Evolutionary conservation across 2,329 filamentous ascomycete species (phyloP).

Genomic region (Colletotrichum plurivorum): DNA sequence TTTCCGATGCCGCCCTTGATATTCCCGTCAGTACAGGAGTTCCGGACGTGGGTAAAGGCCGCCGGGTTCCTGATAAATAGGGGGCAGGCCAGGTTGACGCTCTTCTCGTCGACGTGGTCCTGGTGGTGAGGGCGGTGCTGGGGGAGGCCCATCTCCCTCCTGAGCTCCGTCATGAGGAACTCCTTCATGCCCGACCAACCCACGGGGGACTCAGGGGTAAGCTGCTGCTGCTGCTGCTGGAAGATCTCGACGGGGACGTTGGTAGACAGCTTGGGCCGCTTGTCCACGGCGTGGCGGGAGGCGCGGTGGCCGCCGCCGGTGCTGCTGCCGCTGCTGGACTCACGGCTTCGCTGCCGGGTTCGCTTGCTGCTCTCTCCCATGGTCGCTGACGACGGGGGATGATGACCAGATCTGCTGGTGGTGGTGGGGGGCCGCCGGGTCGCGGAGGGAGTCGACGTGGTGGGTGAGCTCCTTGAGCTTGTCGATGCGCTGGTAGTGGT

Average conservation of each 20-base stretch:
- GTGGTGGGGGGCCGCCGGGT: neutral
- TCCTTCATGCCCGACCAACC: constrained; percentile 36
- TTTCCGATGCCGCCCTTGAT: constrained; percentile 39
- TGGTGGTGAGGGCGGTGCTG: constrained; percentile 19
- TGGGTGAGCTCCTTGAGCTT: constrained; percentile 33
- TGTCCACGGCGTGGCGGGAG: constrained; percentile 18
- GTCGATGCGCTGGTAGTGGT: constrained; percentile 32
- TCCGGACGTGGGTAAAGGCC: constrained; percentile 34
- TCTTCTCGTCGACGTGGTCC: constrained; percentile 35
- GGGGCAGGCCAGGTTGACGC: constrained; percentile 37
- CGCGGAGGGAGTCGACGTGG: constrained; percentile 30
- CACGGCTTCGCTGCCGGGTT: constrained; percentile 39
- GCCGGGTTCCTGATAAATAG: constrained; percentile 36
- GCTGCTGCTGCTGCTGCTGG: constrained; percentile 29
- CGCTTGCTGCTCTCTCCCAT: constrained; percentile 38
- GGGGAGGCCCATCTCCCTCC: constrained; percentile 35
- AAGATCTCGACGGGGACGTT: constrained; percentile 30
- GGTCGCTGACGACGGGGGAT: neutral
- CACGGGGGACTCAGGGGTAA: constrained; percentile 22
- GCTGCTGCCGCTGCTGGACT: constrained; percentile 14
- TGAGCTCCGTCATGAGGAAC: constrained; percentile 36
- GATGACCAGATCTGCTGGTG: constrained; percentile 13
- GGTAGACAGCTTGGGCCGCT: constrained; percentile 32
- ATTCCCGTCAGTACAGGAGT: constrained; percentile 37
- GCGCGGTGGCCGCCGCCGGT: constrained; percentile 5